Evolutionary conservation across 164 flowering plant genomes (phyloP).

Genomic region (Tetracentron sinense): DNA sequence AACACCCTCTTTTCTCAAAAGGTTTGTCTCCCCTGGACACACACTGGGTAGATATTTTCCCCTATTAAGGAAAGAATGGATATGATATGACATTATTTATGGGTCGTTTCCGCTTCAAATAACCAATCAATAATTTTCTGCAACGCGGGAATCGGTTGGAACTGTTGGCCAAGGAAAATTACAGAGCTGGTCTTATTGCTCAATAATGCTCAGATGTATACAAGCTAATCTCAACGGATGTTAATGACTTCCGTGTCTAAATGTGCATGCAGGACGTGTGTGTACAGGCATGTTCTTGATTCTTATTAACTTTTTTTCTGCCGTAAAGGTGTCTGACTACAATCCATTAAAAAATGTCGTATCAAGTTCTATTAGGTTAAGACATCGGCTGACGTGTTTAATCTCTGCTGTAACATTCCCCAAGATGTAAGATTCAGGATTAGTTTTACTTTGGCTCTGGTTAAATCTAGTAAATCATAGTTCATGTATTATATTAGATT

Average conservation of each 20-base stretch:
- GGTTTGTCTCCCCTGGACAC: constrained; percentile 48
- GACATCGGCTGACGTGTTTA: no score
- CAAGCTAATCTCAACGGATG: constrained; percentile 95
- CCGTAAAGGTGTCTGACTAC: no score
- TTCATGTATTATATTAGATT: no score
- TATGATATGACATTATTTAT: constrained; percentile 1
- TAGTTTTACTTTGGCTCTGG: no score
- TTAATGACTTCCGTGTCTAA: constrained; percentile 98
- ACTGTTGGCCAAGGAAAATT: constrained; percentile 91
- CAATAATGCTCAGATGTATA: constrained; percentile 97
- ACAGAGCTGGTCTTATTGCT: constrained; percentile 97
- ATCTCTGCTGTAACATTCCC: no score
- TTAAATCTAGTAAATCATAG: no score
- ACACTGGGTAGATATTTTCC: neutral
- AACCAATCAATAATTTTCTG: constrained; percentile 98
- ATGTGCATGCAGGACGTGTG: constrained; percentile 98
- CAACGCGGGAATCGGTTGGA: constrained; percentile 97
- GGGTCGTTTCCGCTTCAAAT: constrained; percentile 81
- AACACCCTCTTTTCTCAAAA: constrained; percentile 97
- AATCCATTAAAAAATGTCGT: no score
- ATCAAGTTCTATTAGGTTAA: no score
- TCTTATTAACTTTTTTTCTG: neutral
- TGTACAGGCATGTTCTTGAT: neutral
- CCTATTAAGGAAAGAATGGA: constrained; percentile 5
- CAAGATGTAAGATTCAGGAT: no score